Percentiles rank a stretch among this genome's conserved stretches.
Evolutionary conservation across 1,284 basidiomycete species (phyloP).

Genomic region (Sporisorium sorghi): DNA sequence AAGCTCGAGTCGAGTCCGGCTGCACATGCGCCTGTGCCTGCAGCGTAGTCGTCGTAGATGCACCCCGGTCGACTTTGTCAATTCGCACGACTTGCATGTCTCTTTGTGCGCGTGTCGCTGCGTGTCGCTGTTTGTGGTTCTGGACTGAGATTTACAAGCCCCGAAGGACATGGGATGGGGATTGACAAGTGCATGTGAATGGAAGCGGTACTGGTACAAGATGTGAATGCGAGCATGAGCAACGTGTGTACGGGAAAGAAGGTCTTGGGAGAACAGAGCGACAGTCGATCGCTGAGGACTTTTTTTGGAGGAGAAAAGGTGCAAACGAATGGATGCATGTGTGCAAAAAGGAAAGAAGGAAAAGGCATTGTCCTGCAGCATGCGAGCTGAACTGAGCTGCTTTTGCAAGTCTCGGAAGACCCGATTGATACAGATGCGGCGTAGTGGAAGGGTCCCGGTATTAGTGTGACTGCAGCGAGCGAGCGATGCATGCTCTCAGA

Average conservation of each 20-base stretch:
- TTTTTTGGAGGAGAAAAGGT: neutral
- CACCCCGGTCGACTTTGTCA: neutral
- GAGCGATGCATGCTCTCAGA: slow-evolving; percentile 4
- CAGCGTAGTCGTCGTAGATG: slow-evolving; percentile 1
- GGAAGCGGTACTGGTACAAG: slow-evolving; percentile 20
- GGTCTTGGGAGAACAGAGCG: neutral
- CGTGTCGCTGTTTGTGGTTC: neutral
- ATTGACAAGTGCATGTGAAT: slow-evolving; percentile 13
- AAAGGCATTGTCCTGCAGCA: slow-evolving; percentile 2
- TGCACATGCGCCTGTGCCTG: neutral
- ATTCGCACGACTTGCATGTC: neutral
- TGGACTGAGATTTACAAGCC: neutral
- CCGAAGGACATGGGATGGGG: neutral
- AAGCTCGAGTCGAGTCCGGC: neutral
- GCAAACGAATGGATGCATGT: slow-evolving; percentile 2
- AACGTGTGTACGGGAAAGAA: neutral
- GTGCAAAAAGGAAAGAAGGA: neutral
- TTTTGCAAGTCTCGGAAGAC: neutral
- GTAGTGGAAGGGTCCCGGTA: neutral
- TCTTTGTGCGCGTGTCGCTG: neutral
- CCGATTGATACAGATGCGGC: neutral
- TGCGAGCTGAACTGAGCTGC: neutral
- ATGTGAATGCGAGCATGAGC: slow-evolving; percentile 9
- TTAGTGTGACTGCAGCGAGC: neutral
- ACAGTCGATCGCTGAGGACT: neutral